Evolutionary conservation across 169 alveolate species (phyloP).

Genomic region (Eimeria falciformis): DNA sequence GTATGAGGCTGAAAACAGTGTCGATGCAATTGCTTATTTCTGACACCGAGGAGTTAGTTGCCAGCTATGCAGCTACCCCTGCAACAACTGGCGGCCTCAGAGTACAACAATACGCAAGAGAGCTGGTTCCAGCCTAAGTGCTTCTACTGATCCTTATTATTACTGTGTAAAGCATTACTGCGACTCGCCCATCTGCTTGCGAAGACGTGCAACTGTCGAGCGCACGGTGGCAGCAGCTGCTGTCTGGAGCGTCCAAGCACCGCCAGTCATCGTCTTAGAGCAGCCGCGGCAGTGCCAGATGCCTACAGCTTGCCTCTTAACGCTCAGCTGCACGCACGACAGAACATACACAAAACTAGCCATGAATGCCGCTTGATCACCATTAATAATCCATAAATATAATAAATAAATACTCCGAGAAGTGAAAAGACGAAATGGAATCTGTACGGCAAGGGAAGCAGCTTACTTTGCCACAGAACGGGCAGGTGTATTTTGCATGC

Average conservation of each 20-base stretch:
- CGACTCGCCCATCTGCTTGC: constrained; percentile 78
- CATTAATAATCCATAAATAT: not conserved
- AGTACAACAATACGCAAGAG: too few species aligned
- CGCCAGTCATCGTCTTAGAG: constrained; percentile 97
- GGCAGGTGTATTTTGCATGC: constrained; percentile 95
- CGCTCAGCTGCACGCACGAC: constrained; percentile 86
- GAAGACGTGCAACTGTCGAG: constrained; percentile 82
- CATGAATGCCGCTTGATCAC: not conserved
- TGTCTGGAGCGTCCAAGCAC: constrained; percentile 97
- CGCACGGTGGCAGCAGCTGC: constrained; percentile 97
- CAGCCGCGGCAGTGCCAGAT: constrained; percentile 98
- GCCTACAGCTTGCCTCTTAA: constrained; percentile 96
- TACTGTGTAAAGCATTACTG: too few species aligned
- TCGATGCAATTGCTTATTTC: too few species aligned
- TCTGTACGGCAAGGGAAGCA: not conserved
- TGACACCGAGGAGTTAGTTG: too few species aligned
- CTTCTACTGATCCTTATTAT: too few species aligned
- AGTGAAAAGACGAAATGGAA: not conserved
- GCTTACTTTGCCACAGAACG: constrained; percentile 97
- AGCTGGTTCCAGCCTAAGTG: too few species aligned
- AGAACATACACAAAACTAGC: not conserved
- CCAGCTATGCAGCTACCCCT: too few species aligned
- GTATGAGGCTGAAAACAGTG: too few species aligned
- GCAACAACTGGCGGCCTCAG: too few species aligned
- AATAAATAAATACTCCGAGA: not conserved